Evolutionary conservation across 2,329 filamentous ascomycete species (phyloP), one percentile per base, ranked within the genome.

Genomic region (Ophiosphaerella narmari): DNA sequence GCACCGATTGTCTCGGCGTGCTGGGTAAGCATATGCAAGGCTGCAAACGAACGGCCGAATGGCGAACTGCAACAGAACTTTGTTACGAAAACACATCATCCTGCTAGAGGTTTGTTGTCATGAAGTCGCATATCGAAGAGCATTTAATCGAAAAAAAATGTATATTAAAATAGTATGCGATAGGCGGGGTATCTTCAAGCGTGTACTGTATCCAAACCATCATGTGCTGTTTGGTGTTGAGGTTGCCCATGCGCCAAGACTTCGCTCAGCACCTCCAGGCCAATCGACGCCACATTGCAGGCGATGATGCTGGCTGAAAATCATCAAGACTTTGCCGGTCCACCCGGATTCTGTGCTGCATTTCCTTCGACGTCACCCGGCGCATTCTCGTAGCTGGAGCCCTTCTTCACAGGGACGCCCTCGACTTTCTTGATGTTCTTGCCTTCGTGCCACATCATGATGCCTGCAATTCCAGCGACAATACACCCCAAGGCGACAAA

Each of bases 401-500:
- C 62, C 46, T 56, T 67, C 7, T 59, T 59, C 52, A 67, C 57
- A 1, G 69, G 69, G 23, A 73, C 68, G 5, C 71, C 72, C 46
- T 74, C 72, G 7, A 74, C 59, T 39, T 68, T 72, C 59, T 73
- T 74, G 26, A 74, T 61, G 23, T 62, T 57, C 46, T 71, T 88
- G 7, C 88, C 88, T 68, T 94, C 89, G 18, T 84, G 60, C 54
- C 86, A 90, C 73, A 86, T 86, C 67, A 90, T 81, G 31, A 87
- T 74, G 2, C 90, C 90, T 13, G 84, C 90, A 18, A 83, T 67
- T 13, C 81, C 87, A 7, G 87, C 87, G 5, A 88, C 84, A 16
- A 86, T 78, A 64, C 86, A 91, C 2, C 85, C 90, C 5, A 93
- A 67, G 2, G 83, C 88, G 14, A 96, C 87, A 65, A 94, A 90